A percentile compares a stretch with the other conserved stretches of the same genome.
phyloP scores from a whole-genome alignment of 805 yeast species.

The Suhomyces vadensis region DNA sequence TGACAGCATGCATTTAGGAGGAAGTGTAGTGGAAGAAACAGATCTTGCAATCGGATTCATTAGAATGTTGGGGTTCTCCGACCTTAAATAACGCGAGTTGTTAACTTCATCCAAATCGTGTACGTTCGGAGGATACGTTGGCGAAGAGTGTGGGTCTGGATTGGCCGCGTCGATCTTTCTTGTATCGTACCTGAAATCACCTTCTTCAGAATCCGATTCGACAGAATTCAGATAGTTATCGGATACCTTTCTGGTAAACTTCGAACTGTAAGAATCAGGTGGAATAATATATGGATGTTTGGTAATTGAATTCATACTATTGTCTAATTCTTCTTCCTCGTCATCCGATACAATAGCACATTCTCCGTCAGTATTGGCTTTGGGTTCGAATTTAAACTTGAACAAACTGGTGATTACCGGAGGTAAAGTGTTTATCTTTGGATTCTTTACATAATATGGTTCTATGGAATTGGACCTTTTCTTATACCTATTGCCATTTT shows the following conservation, averaged over 20 bases:
- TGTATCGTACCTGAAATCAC: not conserved
- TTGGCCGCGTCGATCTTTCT: not conserved
- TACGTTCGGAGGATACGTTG: constrained; percentile 7
- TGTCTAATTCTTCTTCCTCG: constrained; percentile 2
- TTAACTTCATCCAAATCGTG: constrained; percentile 7
- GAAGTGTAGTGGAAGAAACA: constrained; percentile 10
- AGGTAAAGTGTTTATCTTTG: constrained; percentile 5
- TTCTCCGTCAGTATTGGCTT: constrained; percentile 2
- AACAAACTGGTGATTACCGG: constrained; percentile 7
- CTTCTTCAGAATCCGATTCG: constrained; percentile 11
- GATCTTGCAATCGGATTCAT: constrained; percentile 14
- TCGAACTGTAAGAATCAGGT: constrained; percentile 1
- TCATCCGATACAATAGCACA: constrained; percentile 16
- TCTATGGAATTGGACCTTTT: constrained; percentile 15
- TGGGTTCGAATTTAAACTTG: constrained; percentile 4
- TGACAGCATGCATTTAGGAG: constrained; percentile 6
- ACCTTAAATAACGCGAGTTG: constrained; percentile 8
- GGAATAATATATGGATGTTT: not conserved
- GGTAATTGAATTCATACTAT: not conserved
- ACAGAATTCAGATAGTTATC: constrained; percentile 13
- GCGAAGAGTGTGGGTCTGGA: no score
- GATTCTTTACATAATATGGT: constrained; percentile 16
- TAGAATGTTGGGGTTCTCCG: constrained; percentile 17
- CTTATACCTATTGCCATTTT: not conserved
- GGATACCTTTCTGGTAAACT: constrained; percentile 12